A percentile compares a stretch with the other conserved stretches of the same genome.
Evolutionary conservation across 768 basidiomycete genomes (phyloP).

Genomic region (Lactifluus volemus): DNA sequence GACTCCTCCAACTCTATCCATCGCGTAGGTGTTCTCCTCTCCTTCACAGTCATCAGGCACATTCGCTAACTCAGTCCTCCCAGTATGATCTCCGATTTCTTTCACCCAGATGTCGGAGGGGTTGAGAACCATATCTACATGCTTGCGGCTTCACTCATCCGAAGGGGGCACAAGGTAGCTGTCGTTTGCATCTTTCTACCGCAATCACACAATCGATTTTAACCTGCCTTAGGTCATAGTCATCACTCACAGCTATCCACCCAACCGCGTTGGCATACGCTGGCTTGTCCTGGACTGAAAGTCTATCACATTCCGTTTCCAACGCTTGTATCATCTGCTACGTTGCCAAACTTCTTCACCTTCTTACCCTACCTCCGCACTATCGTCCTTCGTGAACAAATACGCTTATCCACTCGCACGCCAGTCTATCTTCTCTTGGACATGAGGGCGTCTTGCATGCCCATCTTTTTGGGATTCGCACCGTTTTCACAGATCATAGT

Average conservation of each 20-base stretch:
- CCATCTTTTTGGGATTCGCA: conserved; percentile 76
- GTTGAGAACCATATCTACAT: conserved; percentile 97
- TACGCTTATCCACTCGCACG: conserved; percentile 91
- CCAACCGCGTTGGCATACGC: conserved; percentile 79
- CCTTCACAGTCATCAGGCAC: background rate
- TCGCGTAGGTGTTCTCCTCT: conserved; percentile 4
- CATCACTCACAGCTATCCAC: conserved; percentile 86
- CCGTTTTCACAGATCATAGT: conserved; percentile 95
- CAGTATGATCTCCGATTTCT: conserved; percentile 97
- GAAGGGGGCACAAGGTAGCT: conserved; percentile 72
- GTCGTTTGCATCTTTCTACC: background rate
- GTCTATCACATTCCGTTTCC: conserved; percentile 90
- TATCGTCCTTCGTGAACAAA: conserved; percentile 78
- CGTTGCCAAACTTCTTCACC: conserved; percentile 89
- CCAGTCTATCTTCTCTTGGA: conserved; percentile 79
- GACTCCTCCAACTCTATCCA: background rate
- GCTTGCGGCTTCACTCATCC: conserved; percentile 75
- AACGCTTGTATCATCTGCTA: conserved; percentile 86
- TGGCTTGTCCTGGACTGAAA: conserved; percentile 86
- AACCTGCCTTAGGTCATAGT: conserved; percentile 63
- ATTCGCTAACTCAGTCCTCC: background rate
- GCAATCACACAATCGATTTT: background rate
- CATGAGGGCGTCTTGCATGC: conserved; percentile 91
- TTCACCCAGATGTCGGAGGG: conserved; percentile 87
- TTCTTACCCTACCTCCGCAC: conserved; percentile 87